Base-by-base conservation (phyloP, 75 land plant genomes). In the Picea glauca region DNA sequence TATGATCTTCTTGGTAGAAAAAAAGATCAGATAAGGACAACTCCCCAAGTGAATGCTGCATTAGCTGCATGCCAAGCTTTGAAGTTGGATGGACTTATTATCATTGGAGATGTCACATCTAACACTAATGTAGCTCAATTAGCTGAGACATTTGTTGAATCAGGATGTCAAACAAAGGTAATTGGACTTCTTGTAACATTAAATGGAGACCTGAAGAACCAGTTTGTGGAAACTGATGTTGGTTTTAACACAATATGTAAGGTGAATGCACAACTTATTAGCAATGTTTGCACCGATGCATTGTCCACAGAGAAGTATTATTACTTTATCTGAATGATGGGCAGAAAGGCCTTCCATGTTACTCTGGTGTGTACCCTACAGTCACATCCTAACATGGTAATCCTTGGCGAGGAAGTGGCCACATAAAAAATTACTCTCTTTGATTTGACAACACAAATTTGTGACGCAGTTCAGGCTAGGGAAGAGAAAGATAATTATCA, bases 181-280 rank as follows among this genome's bases (percentile, higher is more conserved):
- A 91, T 97, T 79, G 96, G 95, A 30, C 91, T 93, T 75, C 99
- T 98, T 77, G 96, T 90, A 26, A 93, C 94, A 62, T 80, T 94
- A 68, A 87, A 94, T 81, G 99, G 95, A 23, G 99, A 97, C 84
- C 86, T 97, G 72, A 97, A 93, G 81, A 97, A 97, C 79, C 95
- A 93, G 70, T 97, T 97, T 90, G 98, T 97, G 58, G 99, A 97
- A 84, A 80, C 96, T 20, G 78, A 91, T 85, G 99, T 94, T 63
- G 99, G 99, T 31, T 97, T 97, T 86, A 98, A 97, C 79, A 97
- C 99, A 31, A 88, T 93, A 58, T 97, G 98, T 81, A 97, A 97
- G 99, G 98, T 97, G 78, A 95, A 97, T 81, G 91, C 99, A 67
- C 94, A 97, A 82, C 93, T 94, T 17, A 94, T 97, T 76, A 97